These are phyloP conservation scores for Bonia amplexicaulis DNA, from an alignment of 176 grass and related monocot species.

Conservation along the genomic window DNA sequence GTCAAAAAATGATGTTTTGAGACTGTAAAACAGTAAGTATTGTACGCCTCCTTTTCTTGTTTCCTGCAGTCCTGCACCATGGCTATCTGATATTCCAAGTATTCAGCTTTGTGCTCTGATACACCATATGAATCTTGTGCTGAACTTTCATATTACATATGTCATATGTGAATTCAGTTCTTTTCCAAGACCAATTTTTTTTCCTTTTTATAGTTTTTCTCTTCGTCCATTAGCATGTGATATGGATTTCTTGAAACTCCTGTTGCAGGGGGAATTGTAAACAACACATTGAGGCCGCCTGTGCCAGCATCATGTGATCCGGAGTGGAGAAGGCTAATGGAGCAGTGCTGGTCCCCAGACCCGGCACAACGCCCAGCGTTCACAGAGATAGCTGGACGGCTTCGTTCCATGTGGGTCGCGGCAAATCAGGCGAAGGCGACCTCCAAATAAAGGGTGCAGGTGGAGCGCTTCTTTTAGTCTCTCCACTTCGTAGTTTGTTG, in stretches of 20 bases:
- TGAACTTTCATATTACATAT: not conserved
- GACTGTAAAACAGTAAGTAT: not conserved
- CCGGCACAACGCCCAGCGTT: slow-evolving; percentile 68
- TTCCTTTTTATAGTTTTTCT: not conserved
- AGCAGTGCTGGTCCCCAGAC: slow-evolving; percentile 78
- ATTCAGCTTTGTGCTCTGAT: not conserved
- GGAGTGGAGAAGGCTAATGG: slow-evolving; percentile 78
- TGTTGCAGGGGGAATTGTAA: slow-evolving; percentile 70
- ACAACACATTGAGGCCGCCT: slow-evolving; percentile 67
- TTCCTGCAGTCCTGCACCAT: not conserved
- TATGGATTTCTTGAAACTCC: not conserved
- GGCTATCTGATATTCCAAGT: not conserved
- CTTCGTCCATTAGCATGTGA: not conserved
- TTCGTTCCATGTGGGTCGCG: slow-evolving; percentile 68
- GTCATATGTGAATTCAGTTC: not conserved
- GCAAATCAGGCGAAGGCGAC: slow-evolving; percentile 41
- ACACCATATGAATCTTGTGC: not conserved
- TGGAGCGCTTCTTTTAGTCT: not conserved
- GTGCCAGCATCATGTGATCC: slow-evolving; percentile 63
- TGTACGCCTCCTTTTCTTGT: not conserved
- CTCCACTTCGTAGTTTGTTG: not conserved
- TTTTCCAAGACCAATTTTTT: not conserved
- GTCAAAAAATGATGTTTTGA: not conserved
- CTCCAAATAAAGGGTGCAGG: slow-evolving; percentile 19
- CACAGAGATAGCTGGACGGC: slow-evolving; percentile 65